Evolutionary conservation across 2,329 filamentous ascomycete genomes (phyloP).

Genomic region (Fusarium cicatricum): DNA sequence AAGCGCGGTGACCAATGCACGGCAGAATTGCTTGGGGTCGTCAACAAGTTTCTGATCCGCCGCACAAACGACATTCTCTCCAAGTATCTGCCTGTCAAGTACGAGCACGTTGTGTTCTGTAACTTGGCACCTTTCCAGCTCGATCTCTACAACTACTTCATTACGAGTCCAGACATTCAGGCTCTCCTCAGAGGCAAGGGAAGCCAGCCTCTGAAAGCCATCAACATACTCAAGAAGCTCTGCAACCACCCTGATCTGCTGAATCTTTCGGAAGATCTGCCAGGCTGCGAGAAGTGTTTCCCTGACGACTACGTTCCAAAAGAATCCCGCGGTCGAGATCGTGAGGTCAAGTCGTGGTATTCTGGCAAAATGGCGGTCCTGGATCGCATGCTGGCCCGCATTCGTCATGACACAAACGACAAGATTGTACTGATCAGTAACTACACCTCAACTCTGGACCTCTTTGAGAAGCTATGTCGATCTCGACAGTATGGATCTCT

Average conservation of each 20-base stretch:
- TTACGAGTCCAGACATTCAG: constrained; percentile 94
- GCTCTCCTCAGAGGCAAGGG: constrained; percentile 91
- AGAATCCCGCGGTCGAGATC: constrained; percentile 85
- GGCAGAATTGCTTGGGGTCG: constrained; percentile 79
- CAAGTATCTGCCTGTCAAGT: constrained; percentile 97
- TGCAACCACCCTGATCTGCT: constrained; percentile 98
- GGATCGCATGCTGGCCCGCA: constrained; percentile 96
- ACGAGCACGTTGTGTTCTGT: constrained; percentile 99
- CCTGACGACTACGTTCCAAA: constrained; percentile 90
- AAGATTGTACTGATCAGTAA: constrained; percentile 99
- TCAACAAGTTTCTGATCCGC: constrained; percentile 99
- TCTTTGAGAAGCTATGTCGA: constrained; percentile 92
- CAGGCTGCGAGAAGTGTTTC: constrained; percentile 82
- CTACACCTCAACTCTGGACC: constrained; percentile 94
- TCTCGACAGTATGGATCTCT: constrained; percentile 84
- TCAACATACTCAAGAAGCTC: constrained; percentile 95
- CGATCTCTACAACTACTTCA: constrained; percentile 95
- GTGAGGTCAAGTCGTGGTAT: constrained; percentile 94
- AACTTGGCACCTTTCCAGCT: constrained; percentile 92
- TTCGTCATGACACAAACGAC: constrained; percentile 95
- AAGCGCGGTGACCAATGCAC: constrained; percentile 86
- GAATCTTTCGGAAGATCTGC: constrained; percentile 81
- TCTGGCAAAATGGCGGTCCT: constrained; percentile 98
- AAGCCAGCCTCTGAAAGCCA: constrained; percentile 94
- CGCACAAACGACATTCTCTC: constrained; percentile 97